Base-by-base conservation (phyloP, 1,284 basidiomycete species). In the Retiboletus flavoniger region DNA sequence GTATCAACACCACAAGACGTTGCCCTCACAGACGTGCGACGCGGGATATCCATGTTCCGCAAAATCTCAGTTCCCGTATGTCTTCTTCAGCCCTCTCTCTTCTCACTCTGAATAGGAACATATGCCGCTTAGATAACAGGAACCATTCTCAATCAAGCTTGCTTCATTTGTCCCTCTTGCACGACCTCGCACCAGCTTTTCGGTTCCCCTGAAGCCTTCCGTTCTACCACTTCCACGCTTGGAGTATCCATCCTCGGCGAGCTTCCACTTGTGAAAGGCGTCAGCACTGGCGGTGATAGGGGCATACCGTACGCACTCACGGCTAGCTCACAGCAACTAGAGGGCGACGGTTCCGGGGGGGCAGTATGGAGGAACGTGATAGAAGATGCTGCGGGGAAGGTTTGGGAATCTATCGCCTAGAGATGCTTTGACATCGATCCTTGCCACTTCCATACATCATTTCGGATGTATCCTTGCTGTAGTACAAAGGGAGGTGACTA, bases 1-100 rank as follows among this genome's bases (percentile, higher is more conserved):
- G 90, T 98, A 1, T 95, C 93, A 3, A 99, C 97, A 4, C 96
- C 96, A 0, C 97, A 99, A 70, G 90, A 97, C 63, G 91, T 99
- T 13, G 92, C 96, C 2, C 79, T 99, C 7, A 80, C 91, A 8
- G 96, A 99, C 66, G 94, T 95, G 1, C 81, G 91, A 48, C 96
- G 97, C 64, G 95, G 97, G 0, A 89, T 98, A 13, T 80, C 87
- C 13, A 98, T 98, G 93, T 91, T 98, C 67, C 81, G 84, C 51
- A 98, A 98, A 72, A 82, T 98, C 19, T 80, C 82, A 19, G 87
- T 98, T 1, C 95, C 95, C 0, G 94, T 95, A 63, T 44, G 83
- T 71, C 34, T 10, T 41, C 21, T 19, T 14, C 13, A 34, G 28
- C 32, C 24, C 19, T 24, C 11, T 28, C 9, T 24, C 35, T 42